Conservation (phyloP, 345 rosid genomes). For the Physaria fendleri region DNA sequence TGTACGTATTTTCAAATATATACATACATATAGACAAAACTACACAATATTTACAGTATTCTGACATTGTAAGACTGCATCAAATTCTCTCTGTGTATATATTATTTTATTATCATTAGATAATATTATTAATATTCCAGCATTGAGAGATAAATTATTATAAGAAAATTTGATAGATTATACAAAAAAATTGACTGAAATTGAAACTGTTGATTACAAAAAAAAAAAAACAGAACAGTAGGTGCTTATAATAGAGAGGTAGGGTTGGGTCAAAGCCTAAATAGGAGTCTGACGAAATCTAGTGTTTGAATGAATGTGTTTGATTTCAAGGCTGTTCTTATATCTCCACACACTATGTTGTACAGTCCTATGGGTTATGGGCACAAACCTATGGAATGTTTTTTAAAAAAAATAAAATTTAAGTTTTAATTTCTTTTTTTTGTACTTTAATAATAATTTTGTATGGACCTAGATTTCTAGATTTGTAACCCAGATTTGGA, state of each 20-base stretch:
- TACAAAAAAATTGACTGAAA: constrained; percentile 18
- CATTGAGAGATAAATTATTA: background rate
- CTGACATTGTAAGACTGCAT: constrained; percentile 31
- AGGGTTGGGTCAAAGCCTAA: constrained; percentile 29
- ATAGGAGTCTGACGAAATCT: constrained; percentile 16
- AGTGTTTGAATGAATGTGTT: constrained; percentile 16
- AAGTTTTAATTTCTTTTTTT: no score
- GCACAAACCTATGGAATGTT: constrained; percentile 18
- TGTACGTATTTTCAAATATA: background rate
- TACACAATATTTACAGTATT: background rate
- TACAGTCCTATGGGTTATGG: constrained; percentile 9
- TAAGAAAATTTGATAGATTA: background rate
- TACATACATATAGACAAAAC: constrained; percentile 5
- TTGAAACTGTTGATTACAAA: constrained; percentile 16
- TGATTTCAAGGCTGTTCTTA: constrained; percentile 6
- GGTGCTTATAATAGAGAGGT: constrained; percentile 8
- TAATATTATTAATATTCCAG: background rate
- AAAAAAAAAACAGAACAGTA: constrained; percentile 19
- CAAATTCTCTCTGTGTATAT: constrained; percentile 22
- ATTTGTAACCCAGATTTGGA: no score
- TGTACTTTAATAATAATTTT: no score
- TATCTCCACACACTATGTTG: constrained; percentile 9
- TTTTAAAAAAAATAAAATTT: background rate
- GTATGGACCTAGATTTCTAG: no score
- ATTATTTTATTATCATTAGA: background rate